Conservation (phyloP, 129 eudicot species). For the Sambucus nigra region DNA sequence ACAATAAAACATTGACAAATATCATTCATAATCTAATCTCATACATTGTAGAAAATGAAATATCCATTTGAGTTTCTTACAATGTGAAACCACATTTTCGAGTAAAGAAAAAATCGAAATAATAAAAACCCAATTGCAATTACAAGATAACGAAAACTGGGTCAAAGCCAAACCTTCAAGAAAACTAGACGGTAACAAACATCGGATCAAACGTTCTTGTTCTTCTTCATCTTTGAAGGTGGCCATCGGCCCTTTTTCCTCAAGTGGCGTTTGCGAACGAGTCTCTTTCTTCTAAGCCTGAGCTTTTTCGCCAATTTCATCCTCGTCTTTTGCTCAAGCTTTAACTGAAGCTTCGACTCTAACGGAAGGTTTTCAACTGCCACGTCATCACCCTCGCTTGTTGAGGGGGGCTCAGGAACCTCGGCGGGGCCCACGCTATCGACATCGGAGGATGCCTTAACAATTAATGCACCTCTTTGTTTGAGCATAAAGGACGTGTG, state of each 20-base stretch:
- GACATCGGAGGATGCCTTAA: conserved; percentile 43
- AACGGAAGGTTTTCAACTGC: conserved; percentile 61
- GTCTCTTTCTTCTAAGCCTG: conserved; percentile 77
- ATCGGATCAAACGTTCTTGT: conserved; percentile 79
- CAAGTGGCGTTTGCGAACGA: conserved; percentile 76
- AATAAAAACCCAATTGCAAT: too few species aligned
- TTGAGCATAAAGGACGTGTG: conserved; percentile 20
- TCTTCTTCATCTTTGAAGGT: conserved; percentile 96
- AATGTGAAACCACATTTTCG: too few species aligned
- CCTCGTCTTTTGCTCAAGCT: conserved; percentile 49
- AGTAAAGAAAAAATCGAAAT: too few species aligned
- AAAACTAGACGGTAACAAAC: too few species aligned
- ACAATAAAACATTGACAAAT: too few species aligned
- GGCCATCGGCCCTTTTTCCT: conserved; percentile 99
- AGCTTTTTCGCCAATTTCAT: conserved; percentile 87
- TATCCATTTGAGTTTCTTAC: too few species aligned
- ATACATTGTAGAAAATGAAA: too few species aligned
- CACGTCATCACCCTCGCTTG: conserved; percentile 20
- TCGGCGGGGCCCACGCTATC: conserved; percentile 40
- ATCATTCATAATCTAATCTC: too few species aligned
- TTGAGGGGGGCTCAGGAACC: conserved; percentile 26
- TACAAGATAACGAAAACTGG: too few species aligned
- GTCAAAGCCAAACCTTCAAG: too few species aligned
- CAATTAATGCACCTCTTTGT: conserved; percentile 27
- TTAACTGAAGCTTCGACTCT: conserved; percentile 64